Base-by-base conservation (phyloP, 202 grass and related monocot genomes). In the Setaria italica region DNA sequence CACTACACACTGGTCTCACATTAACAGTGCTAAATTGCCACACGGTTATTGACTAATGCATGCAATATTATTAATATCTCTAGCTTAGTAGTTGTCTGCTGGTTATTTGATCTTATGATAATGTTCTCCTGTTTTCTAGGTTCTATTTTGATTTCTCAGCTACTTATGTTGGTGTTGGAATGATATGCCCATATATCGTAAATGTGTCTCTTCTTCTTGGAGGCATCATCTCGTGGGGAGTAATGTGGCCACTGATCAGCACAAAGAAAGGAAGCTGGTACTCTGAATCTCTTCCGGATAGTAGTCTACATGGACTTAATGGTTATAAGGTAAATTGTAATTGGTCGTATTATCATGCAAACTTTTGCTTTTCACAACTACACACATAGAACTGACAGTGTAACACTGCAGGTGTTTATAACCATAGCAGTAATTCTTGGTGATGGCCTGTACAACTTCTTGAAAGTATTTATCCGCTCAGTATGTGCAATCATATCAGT, bases 191-290 rank as follows among this genome's bases (percentile, higher is more conserved):
- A 1, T 91, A 97, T 39, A 91, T 94, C 2, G 95, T 97, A 42
- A 97, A 97, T 74, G 66, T 65, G 42, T 97, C 95, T 14, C 66
- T 97, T 78, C 79, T 94, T 9, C 10, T 94, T 79, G 95, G 95
- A 82, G 87, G 84, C 39, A 68, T 94, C 51, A 37, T 97, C 46
- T 97, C 95, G 14, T 97, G 92, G 92, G 95, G 95, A 34, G 0
- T 97, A 85, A 94, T 97, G 89, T 94, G 95, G 95, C 95, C 95
- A 86, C 87, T 97, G 7, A 94, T 97, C 70, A 84, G 82, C 66
- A 91, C 77, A 14, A 92, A 93, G 74, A 94, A 93, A 87, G 92
- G 95, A 69, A 79, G 79, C 70, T 97, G 95, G 95, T 97, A 86
- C 72, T 6, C 89, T 0, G 90, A 65, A 7, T 48, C 77, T 84